Conservation (phyloP, 257 asterid species). For the Eustoma russellianum region DNA sequence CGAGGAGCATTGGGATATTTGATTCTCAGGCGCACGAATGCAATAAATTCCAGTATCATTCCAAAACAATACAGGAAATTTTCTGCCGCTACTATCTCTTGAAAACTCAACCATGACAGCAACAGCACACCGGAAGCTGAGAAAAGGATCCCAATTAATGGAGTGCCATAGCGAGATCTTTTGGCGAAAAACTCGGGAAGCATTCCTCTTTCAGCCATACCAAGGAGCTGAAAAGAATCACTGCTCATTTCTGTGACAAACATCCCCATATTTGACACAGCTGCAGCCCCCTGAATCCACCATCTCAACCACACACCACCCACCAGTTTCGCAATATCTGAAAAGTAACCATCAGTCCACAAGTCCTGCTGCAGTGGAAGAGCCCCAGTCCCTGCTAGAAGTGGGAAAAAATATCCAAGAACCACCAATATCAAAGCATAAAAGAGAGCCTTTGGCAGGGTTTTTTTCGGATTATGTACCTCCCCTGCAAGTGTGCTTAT, state of each 20-base stretch:
- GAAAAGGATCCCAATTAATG: constrained; percentile 29
- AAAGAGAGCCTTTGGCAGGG: constrained; percentile 29
- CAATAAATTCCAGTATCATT: constrained; percentile 34
- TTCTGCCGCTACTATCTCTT: constrained; percentile 41
- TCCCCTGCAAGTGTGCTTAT: constrained; percentile 35
- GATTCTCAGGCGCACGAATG: constrained; percentile 25
- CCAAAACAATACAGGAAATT: constrained; percentile 39
- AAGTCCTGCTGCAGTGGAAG: constrained; percentile 26
- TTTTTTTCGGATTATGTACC: constrained; percentile 33
- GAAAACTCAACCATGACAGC: constrained; percentile 38
- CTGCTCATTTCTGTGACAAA: constrained; percentile 44
- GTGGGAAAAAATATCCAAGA: constrained; percentile 23
- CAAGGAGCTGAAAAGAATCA: constrained; percentile 42
- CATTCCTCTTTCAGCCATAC: constrained; percentile 47
- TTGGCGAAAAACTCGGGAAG: constrained; percentile 37
- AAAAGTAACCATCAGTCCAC: constrained; percentile 43
- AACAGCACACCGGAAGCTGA: constrained; percentile 36
- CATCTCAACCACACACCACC: constrained; percentile 41
- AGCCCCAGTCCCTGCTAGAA: constrained; percentile 33
- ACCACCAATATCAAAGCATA: constrained; percentile 31
- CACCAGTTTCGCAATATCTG: constrained; percentile 28
- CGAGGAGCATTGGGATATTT: constrained; percentile 28
- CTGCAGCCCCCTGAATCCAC: constrained; percentile 40
- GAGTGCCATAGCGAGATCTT: constrained; percentile 34
- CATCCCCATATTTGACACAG: constrained; percentile 39